Percentiles rank a stretch among this genome's conserved stretches.
phyloP scores from a whole-genome alignment of 2,329 filamentous ascomycete species.

The Ceratocystis ficicola region DNA sequence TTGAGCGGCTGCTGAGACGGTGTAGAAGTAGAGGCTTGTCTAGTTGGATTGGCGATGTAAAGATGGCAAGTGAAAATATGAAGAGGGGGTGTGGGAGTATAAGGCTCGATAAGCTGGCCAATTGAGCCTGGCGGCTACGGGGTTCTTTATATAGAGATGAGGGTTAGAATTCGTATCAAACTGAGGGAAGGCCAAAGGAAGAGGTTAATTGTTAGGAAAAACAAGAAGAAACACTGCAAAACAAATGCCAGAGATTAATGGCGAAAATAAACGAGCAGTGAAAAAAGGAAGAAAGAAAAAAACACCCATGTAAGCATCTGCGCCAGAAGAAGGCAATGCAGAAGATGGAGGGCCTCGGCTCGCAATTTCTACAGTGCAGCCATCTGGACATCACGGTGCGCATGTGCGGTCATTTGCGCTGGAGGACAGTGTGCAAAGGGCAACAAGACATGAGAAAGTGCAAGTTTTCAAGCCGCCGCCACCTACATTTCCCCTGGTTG shows the following conservation, averaged over 20 bases:
- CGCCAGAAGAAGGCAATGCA: too few relatives aligned
- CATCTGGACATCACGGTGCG: too few relatives aligned
- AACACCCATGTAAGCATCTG: too few relatives aligned
- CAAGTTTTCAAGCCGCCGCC: background rate
- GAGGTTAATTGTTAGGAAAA: background rate
- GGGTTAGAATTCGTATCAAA: background rate
- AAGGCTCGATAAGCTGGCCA: background rate
- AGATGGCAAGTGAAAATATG: background rate
- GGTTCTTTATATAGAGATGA: constrained; percentile 6
- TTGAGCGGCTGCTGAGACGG: background rate
- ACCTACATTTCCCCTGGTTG: background rate
- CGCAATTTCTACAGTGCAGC: too few relatives aligned
- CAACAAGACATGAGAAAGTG: too few relatives aligned
- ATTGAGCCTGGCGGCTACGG: constrained; percentile 1
- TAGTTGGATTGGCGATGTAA: background rate
- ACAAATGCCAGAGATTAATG: background rate
- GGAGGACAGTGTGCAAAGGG: too few relatives aligned
- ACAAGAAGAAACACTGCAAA: background rate
- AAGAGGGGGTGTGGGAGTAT: background rate
- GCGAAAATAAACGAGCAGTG: too few relatives aligned
- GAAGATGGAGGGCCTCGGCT: too few relatives aligned
- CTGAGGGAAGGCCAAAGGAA: background rate
- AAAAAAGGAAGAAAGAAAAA: too few relatives aligned
- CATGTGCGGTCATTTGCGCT: too few relatives aligned
- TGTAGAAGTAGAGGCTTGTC: background rate